Base-by-base conservation (phyloP, 2,329 filamentous ascomycete species). In the Ascomycota sp. region DNA sequence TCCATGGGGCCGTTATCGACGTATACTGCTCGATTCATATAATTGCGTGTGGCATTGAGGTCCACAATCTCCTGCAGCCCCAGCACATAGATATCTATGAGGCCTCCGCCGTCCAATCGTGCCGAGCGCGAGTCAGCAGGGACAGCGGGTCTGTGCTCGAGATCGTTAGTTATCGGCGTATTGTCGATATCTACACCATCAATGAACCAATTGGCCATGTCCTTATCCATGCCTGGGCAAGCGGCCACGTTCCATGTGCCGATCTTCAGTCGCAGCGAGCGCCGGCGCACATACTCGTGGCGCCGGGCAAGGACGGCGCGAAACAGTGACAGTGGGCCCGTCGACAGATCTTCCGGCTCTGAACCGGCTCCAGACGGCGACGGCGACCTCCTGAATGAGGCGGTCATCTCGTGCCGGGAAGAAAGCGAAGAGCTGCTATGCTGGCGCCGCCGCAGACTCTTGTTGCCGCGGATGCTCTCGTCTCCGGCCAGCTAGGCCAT, bases 231-330 rank as follows among this genome's bases (percentile, higher is more conserved):
- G 17, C 79, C 82, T 9, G 79, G 71, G 38, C 78, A 74, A 2
- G 76, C 74, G 4, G 83, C 89, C 11, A 93, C 81, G 52, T 98
- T 98, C 89, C 89, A 98, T 0, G 80, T 77, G 25, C 86, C 89
- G 30, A 98, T 65, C 53, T 94, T 94, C 51, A 98, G 68, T 38
- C 74, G 75, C 40, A 93, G 69, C 30, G 66, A 66, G 47, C 74
- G 74, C 26, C 73, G 68, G 23, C 73, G 69, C 19, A 77, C 75
- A 48, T 85, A 98, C 49, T 95, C 85, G 29, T 67, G 56, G 43
- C 74, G 69, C 31, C 89, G 69, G 24, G 77, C 72, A 45, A 75
- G 68, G 24, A 95, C 59, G 20, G 69, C 68, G 36, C 58, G 60
- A 27, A 68, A 67, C n/a, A 76, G 63, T 4, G 69, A 73, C 31